Evolutionary conservation across 2,329 filamentous ascomycete species (phyloP), one percentile per base, ranked within the genome.

Genomic region (Ascochyta lentis): DNA sequence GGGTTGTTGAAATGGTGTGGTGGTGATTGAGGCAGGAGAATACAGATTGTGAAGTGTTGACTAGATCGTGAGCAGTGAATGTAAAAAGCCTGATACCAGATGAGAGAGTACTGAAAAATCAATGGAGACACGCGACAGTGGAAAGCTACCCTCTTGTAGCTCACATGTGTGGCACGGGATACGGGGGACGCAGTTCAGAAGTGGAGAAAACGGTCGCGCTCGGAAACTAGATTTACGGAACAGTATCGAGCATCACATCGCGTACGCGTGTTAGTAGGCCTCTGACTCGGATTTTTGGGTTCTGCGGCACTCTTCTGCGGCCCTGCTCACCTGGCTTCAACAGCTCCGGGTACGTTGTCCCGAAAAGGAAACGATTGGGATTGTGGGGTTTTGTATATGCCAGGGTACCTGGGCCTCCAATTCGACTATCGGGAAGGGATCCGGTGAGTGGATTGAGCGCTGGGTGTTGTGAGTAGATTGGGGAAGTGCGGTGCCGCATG

Each of bases 141-240:
- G 46, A 22, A 37, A 43, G 9, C 22, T 16, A 29, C 16, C 24
- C 37, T 56, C 53, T 56, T 56, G 47, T 55, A 55, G 39, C 34
- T 29, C 46, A 22, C 33, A 39, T 10, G 6, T 47, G 44, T 40
- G 40, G 40, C 46, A 45, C 40, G 42, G 41, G n/a, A 26, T 37
- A 19, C 38, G 35, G 53, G 53, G 31, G 47, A 41, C 42, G 31
- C 53, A 50, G 47, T 35, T 46, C 53, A 47, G 38, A 50, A 46
- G 46, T 56, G 53, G 53, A 56, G 53, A 56, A 56, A 56, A 50
- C 37, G 53, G 53, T 56, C 53, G 31, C 13, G 43, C 47, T 19
- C 41, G 29, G 27, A 15, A 42, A 6, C 27, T 31, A 37, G n/a
- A 42, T 31, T 19, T 47, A 26, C 12, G 35, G 52, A 35, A 40